Evolutionary conservation across 257 asterid species (phyloP).

Genomic region (Cruciata laevipes): DNA sequence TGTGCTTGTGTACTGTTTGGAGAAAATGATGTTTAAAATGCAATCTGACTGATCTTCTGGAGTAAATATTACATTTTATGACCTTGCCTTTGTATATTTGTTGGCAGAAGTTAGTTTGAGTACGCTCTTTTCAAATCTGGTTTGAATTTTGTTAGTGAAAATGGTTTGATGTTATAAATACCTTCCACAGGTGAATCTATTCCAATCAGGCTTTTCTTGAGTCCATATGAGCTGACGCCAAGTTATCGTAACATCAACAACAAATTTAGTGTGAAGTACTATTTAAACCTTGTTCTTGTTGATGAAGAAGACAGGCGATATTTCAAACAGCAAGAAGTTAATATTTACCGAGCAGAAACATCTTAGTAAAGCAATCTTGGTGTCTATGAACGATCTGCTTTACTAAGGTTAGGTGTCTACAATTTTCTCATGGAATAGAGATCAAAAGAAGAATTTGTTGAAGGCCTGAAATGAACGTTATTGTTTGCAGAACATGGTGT

Average conservation of each 20-base stretch:
- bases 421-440: slow-evolving; percentile 16
- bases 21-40: too few species aligned
- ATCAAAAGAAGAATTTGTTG: slow-evolving; percentile 1
- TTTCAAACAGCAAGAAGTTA: slow-evolving; percentile 93
- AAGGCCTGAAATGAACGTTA: slow-evolving; percentile 15
- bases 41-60: too few species aligned
- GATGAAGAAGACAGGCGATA: slow-evolving; percentile 98
- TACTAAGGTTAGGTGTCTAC: slow-evolving; percentile 16
- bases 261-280: slow-evolving; percentile 91
- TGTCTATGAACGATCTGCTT: slow-evolving; percentile 11
- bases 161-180: slow-evolving; percentile 11
- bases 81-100: not conserved
- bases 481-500: slow-evolving; percentile 25
- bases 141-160: not conserved
- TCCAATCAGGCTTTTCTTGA: slow-evolving; percentile 85
- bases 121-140: not conserved
- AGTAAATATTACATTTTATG: too few species aligned
- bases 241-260: slow-evolving; percentile 87
- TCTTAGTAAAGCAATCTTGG: slow-evolving; percentile 25
- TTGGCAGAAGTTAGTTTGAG: not conserved
- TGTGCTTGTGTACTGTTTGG: too few species aligned
- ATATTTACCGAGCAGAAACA: slow-evolving; percentile 70
- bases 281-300: slow-evolving; percentile 90
- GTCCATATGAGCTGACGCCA: slow-evolving; percentile 96
- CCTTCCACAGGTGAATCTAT: slow-evolving; percentile 82